Base-by-base conservation (phyloP, 345 rosid genomes). In the Limnanthes douglasii region DNA sequence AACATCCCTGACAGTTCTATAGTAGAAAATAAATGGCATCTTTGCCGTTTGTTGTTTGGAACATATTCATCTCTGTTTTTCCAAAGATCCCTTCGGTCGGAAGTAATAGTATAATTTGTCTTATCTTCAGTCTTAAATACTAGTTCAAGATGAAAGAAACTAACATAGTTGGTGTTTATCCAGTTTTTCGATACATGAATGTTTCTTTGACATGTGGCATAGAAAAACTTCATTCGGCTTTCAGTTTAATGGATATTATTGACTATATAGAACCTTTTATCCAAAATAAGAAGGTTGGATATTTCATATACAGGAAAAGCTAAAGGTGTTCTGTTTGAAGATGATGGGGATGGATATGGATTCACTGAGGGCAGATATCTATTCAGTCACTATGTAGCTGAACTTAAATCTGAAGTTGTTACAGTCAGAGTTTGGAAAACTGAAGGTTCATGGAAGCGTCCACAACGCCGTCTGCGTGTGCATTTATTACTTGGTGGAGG, bases 261-360 rank as follows among this genome's bases (percentile, higher is more conserved):
- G n/a, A n/a, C n/a, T n/a, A n/a, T n/a, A n/a, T n/a, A n/a, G n/a
- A n/a, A n/a, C n/a, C n/a, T n/a, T n/a, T n/a, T n/a, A n/a, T n/a
- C n/a, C 16, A 39, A 12, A 15, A 13, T n/a, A n/a, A 18, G 7
- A 21, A 37, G 25, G 18, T 25, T 24, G 8, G 8, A 28, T 16
- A 41, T 54, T 5, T 53, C 7, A 30, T 25, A 39, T 22, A 33
- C 61, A 82, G 97, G 94, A 53, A 64, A 53, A 36, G 93, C 94
- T 19, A 27, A 51, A 59, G 97, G 97, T 38, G 40, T 69, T 57
- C 54, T 82, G 25, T 86, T 62, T 42, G 94, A 82, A 57, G 97
- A 86, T 49, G 80, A 70, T 33, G 97, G 93, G 44, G 97, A 86
- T 62, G 93, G 94, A 39, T 78, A 73, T 65, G 88, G 71, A 37